These are phyloP conservation scores for Serendipita sp. DNA, from an alignment of 768 basidiomycete genomes.

Conservation along the genomic window DNA sequence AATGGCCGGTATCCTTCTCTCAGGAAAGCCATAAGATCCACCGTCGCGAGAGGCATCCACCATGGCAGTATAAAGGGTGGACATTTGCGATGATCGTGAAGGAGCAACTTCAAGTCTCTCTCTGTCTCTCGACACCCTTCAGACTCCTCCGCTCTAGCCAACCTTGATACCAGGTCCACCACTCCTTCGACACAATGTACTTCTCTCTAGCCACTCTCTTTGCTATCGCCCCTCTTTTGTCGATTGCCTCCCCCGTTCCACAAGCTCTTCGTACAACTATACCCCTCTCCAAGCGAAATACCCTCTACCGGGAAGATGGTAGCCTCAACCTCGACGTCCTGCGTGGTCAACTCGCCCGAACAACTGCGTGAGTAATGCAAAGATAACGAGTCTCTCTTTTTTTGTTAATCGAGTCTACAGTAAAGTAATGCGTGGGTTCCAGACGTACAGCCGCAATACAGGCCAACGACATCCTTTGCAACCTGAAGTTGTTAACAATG, in stretches of 20 bases:
- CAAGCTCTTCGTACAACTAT: not conserved
- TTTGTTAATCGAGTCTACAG: constrained; percentile 1
- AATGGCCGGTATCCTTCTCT: too few species aligned
- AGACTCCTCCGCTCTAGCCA: too few species aligned
- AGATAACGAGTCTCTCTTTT: not conserved
- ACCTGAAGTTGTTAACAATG: not conserved
- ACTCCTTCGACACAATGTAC: not conserved
- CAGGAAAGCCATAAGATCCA: too few species aligned
- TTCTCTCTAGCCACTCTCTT: constrained; percentile 1
- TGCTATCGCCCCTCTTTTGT: constrained; percentile 3
- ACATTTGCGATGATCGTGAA: too few species aligned
- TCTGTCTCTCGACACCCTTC: too few species aligned
- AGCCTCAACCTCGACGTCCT: not conserved
- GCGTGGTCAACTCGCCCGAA: not conserved
- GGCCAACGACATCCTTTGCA: not conserved
- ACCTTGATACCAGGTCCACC: too few species aligned
- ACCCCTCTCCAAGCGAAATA: not conserved
- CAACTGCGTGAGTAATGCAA: not conserved
- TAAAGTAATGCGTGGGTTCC: not conserved
- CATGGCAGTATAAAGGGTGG: too few species aligned
- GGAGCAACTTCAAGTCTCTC: too few species aligned
- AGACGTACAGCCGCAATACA: not conserved
- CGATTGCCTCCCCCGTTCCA: not conserved
- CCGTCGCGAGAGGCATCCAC: too few species aligned
- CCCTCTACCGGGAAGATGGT: not conserved